These are phyloP conservation scores for Neocucurbitaria cava DNA, from an alignment of 2,329 filamentous ascomycete species.

Conservation along the genomic window DNA sequence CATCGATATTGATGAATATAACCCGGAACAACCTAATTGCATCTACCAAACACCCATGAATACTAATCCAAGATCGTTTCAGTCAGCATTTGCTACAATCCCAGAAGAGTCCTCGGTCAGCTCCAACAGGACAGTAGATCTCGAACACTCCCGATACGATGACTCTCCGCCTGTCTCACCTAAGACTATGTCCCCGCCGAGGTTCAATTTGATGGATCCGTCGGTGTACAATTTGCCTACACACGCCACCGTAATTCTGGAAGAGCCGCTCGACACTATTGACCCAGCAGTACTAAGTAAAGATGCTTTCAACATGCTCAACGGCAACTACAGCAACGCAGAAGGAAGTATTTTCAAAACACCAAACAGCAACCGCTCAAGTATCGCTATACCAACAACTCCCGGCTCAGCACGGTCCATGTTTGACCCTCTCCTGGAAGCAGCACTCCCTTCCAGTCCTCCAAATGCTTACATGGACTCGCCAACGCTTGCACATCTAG, in stretches of 20 bases:
- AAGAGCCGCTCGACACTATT: conserved; percentile 32
- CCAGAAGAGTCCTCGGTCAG: conserved; percentile 31
- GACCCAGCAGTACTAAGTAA: conserved; percentile 35
- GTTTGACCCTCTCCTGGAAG: conserved; percentile 32
- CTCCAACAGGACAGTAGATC: conserved; percentile 17
- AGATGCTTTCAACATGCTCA: conserved; percentile 28
- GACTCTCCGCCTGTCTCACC: conserved; percentile 50
- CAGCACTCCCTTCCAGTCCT: conserved; percentile 26
- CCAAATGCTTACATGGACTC: conserved; percentile 9
- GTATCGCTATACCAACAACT: conserved; percentile 18
- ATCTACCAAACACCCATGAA: conserved; percentile 27
- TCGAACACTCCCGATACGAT: conserved; percentile 13
- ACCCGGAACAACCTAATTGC: conserved; percentile 26
- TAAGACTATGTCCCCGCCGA: conserved; percentile 38
- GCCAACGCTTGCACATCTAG: conserved; percentile 13
- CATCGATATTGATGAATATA: conserved; percentile 28
- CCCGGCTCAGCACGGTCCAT: conserved; percentile 12
- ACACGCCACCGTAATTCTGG: conserved; percentile 40
- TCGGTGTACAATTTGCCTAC: conserved; percentile 30
- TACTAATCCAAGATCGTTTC: conserved; percentile 19
- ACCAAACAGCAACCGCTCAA: conserved; percentile 14
- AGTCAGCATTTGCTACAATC: conserved; percentile 33
- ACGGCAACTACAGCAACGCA: conserved; percentile 17
- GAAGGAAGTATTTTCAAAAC: conserved; percentile 13
- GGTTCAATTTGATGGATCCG: conserved; percentile 15